Percentiles rank a stretch among this genome's conserved stretches.
Conservation (phyloP, 805 yeast genomes). For the Suhomyces kilbournensis region DNA sequence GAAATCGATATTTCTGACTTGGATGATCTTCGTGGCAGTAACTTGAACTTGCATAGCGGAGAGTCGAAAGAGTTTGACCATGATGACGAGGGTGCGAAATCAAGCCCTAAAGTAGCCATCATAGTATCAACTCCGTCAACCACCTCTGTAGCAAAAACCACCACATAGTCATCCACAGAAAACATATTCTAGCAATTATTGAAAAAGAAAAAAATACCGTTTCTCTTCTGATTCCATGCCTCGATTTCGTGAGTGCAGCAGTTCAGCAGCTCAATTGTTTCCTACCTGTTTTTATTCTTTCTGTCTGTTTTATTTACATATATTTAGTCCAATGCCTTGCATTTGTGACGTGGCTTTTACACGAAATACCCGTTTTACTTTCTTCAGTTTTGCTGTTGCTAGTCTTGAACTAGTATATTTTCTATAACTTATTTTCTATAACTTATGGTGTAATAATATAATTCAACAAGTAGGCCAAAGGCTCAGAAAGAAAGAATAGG, state of each 20-base stretch:
- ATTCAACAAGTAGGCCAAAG: neutral
- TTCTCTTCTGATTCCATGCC: neutral
- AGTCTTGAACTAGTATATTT: neutral
- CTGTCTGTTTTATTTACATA: slow-evolving; percentile 2
- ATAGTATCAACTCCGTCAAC: slow-evolving; percentile 13
- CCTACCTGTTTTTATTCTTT: neutral
- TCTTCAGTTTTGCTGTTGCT: neutral
- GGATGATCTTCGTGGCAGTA: slow-evolving; percentile 10
- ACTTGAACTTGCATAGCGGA: slow-evolving; percentile 2
- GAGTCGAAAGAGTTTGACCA: neutral
- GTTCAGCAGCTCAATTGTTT: neutral
- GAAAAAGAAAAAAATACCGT: neutral
- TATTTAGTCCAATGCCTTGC: neutral
- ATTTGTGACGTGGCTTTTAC: neutral
- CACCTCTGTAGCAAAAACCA: slow-evolving; percentile 2
- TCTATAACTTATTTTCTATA: neutral
- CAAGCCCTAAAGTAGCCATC: slow-evolving; percentile 10
- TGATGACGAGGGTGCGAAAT: neutral
- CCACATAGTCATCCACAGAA: neutral
- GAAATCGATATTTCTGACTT: slow-evolving; percentile 12
- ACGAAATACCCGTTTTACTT: neutral
- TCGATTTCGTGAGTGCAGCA: neutral
- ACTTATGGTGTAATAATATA: neutral
- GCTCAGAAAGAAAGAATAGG: too few relatives aligned
- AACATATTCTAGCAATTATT: too few relatives aligned